These are phyloP conservation scores for Leccinum aurantiacum DNA, from an alignment of 768 basidiomycete species.

Conservation along the genomic window DNA sequence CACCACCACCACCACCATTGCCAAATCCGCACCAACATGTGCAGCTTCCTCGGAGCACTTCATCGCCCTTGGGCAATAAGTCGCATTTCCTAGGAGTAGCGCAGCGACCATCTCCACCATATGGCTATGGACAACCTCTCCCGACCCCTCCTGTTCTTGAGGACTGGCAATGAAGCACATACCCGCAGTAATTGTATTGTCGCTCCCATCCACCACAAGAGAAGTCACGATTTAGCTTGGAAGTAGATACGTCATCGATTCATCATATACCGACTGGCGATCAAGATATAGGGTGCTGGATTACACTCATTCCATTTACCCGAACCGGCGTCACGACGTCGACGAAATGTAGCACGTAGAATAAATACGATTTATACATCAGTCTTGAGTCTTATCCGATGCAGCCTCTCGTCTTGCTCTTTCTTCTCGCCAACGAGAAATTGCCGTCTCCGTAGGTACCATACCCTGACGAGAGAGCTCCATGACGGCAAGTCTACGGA, in stretches of 20 bases:
- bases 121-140: constrained; percentile 34
- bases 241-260: constrained; percentile 11
- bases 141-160: constrained; percentile 25
- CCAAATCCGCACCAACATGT: constrained; percentile 30
- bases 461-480: constrained; percentile 75
- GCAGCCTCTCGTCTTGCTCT: constrained; percentile 26
- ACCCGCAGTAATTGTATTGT: constrained; percentile 18
- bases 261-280: background rate
- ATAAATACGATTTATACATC: constrained; percentile 8
- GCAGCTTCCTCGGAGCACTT: constrained; percentile 25
- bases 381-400: constrained; percentile 1
- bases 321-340: background rate
- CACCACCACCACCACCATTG: constrained; percentile 36
- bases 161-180: constrained; percentile 28
- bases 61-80: constrained; percentile 25
- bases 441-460: constrained; percentile 81
- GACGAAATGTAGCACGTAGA: constrained; percentile 15
- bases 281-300: constrained; percentile 19
- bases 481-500: constrained; percentile 71
- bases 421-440: constrained; percentile 72
- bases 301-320: constrained; percentile 8
- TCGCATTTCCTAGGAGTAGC: constrained; percentile 41
- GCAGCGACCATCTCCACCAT: constrained; percentile 40
- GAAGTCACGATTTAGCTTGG: constrained; percentile 11
- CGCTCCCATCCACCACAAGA: constrained; percentile 9